These are phyloP conservation scores for Penicillium turbatum DNA, from an alignment of 495 filamentous ascomycete genomes.

Conservation along the genomic window DNA sequence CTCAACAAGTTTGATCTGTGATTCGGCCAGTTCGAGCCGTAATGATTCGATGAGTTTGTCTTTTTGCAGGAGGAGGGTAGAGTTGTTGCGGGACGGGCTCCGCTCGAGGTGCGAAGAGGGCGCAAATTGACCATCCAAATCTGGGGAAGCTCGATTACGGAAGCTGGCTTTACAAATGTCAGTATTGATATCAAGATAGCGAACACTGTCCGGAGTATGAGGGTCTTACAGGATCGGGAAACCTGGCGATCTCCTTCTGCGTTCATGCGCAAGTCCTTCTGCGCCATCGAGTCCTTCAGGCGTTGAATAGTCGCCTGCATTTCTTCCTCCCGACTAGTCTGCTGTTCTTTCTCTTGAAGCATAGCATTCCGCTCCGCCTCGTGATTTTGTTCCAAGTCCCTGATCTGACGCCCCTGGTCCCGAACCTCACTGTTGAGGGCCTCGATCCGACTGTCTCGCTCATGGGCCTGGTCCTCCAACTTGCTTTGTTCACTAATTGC, in stretches of 20 bases:
- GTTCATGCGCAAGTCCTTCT: constrained; percentile 58
- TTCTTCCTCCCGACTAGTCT: constrained; percentile 76
- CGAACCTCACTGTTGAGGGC: constrained; percentile 72
- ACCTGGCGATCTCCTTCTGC: constrained; percentile 60
- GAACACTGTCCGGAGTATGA: neutral
- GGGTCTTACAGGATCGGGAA: constrained; percentile 64
- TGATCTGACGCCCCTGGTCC: constrained; percentile 70
- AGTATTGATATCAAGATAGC: constrained; percentile 12
- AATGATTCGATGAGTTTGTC: constrained; percentile 93
- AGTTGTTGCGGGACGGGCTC: constrained; percentile 78
- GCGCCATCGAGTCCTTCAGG: constrained; percentile 79
- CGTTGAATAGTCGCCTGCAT: constrained; percentile 83
- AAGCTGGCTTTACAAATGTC: constrained; percentile 47
- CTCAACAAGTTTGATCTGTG: constrained; percentile 92
- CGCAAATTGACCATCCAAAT: constrained; percentile 72
- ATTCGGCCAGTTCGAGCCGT: constrained; percentile 85
- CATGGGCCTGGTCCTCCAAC: constrained; percentile 80
- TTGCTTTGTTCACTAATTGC: constrained; percentile 74
- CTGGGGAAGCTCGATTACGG: constrained; percentile 46
- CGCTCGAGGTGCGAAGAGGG: constrained; percentile 78
- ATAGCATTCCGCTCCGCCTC: constrained; percentile 83
- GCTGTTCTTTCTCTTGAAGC: constrained; percentile 87
- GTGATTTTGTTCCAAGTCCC: constrained; percentile 85
- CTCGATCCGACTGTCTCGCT: constrained; percentile 76
- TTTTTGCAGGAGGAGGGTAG: constrained; percentile 85